Evolutionary conservation across 1,139 yeast species (phyloP), one percentile per base, ranked within the genome.

Genomic region (Blastobotrys malaysiensis): DNA sequence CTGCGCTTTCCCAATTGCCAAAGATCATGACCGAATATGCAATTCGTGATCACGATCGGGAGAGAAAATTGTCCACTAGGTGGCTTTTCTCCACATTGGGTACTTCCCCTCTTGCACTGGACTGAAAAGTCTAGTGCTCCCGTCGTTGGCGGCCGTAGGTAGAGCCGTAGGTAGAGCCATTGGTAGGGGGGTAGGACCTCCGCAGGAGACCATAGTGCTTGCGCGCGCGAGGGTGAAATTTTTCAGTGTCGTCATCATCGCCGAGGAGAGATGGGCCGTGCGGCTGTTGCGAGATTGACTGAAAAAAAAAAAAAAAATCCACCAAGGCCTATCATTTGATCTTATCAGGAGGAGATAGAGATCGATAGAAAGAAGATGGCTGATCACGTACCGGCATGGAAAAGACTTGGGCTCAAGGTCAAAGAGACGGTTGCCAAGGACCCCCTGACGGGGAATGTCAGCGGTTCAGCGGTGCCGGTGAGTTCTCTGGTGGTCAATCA

Each of bases 341-440:
- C 39, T 26, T 26, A 26, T 26, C 36, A 22, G 9, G 9, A 22
- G 36, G 26, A 22, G 26, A 22, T 5, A 11, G 13, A 26, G 36
- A 5, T 11, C 5, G 3, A 26, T 26, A 7, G 9, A 26, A 31
- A 2, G 20, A 44, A 22, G 31, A 50, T 53, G 50, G 46, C 45
- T 9, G 52, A 53, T 27, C 54, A 50, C 43, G 74, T 86, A 43
- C 97, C 98, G 46, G 97, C 97, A 1, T 90, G 98, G 98, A 89
- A 90, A 69, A 78, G 84, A 65, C 79, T 88, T 26, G 96, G 96
- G 43, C 78, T 89, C 44, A 79, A 81, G 63, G 84, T 84, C 74
- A 66, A 65, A 43, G 57, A 58, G 27, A 51, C 57, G 1, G 53
- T 55, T 3, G 44, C 57, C 16, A 49, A 71, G 18, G 81, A 78